These are phyloP conservation scores for Thermoascus crustaceus DNA, from an alignment of 2,329 filamentous ascomycete species.

Conservation along the genomic window DNA sequence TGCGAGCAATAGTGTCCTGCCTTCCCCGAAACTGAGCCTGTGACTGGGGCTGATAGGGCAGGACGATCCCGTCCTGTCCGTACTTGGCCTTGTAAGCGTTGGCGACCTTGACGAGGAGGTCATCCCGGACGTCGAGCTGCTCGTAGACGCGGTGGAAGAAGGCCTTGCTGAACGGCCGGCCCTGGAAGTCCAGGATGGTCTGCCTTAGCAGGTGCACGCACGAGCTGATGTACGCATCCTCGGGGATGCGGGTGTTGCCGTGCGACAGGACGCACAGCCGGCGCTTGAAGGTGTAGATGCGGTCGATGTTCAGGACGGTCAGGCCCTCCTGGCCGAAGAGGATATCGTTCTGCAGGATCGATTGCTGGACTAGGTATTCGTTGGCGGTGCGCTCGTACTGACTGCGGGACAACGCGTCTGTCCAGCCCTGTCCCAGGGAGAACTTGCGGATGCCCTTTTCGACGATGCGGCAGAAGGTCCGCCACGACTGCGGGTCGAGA, in stretches of 20 bases:
- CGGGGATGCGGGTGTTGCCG: slow-evolving; percentile 17
- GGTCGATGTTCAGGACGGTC: slow-evolving; percentile 37
- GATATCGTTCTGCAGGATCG: slow-evolving; percentile 37
- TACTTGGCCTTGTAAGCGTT: slow-evolving; percentile 26
- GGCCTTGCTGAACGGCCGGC: slow-evolving; percentile 34
- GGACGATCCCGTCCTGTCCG: slow-evolving; percentile 31
- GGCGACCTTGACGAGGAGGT: slow-evolving; percentile 29
- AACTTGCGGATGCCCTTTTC: slow-evolving; percentile 31
- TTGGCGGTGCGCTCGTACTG: slow-evolving; percentile 28
- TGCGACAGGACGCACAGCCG: slow-evolving; percentile 32
- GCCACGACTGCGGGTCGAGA: slow-evolving; percentile 23
- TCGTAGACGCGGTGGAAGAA: slow-evolving; percentile 39
- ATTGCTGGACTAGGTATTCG: slow-evolving; percentile 35
- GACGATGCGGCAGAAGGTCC: slow-evolving; percentile 25
- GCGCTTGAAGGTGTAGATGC: slow-evolving; percentile 38
- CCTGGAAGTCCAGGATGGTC: slow-evolving; percentile 32
- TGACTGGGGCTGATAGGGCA: slow-evolving; percentile 9
- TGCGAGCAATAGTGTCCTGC: slow-evolving; percentile 10
- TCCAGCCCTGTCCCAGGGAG: slow-evolving; percentile 31
- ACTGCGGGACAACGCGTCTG: slow-evolving; percentile 28
- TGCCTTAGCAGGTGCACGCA: slow-evolving; percentile 35
- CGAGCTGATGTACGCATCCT: slow-evolving; percentile 29
- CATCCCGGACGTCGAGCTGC: slow-evolving; percentile 31
- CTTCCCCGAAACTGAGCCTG: slow-evolving; percentile 4
- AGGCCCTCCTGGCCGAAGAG: slow-evolving; percentile 38